phyloP scores from a whole-genome alignment of 1,284 basidiomycete species.

The Stereum hirsutum region DNA sequence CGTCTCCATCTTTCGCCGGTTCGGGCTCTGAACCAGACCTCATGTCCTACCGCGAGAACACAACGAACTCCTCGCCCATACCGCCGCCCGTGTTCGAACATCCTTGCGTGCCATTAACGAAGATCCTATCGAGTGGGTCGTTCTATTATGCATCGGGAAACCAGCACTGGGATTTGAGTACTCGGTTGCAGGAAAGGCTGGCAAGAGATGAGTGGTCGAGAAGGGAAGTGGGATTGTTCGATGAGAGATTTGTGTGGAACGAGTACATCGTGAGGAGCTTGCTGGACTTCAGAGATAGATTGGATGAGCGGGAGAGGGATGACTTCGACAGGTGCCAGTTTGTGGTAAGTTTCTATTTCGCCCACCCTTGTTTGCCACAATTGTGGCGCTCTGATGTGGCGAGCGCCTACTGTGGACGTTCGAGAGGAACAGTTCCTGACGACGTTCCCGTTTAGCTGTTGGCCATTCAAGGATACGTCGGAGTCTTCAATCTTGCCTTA shows the following conservation, averaged over 20 bases:
- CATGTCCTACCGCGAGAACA: constrained; percentile 23
- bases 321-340: constrained; percentile 75
- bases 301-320: constrained; percentile 58
- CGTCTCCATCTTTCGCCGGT: constrained; percentile 35
- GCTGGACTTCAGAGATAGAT: constrained; percentile 70
- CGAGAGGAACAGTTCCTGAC: not conserved
- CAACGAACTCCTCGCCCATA: constrained; percentile 34
- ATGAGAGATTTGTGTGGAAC: constrained; percentile 85
- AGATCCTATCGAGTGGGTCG: constrained; percentile 85
- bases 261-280: constrained; percentile 75
- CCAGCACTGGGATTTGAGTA: constrained; percentile 84
- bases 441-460: constrained; percentile 47
- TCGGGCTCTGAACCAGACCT: constrained; percentile 35
- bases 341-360: constrained; percentile 66
- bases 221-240: constrained; percentile 56
- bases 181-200: constrained; percentile 63
- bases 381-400: not conserved
- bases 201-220: constrained; percentile 36
- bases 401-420: not conserved
- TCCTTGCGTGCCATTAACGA: constrained; percentile 84
- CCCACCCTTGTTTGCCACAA: not conserved
- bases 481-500: constrained; percentile 59
- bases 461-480: constrained; percentile 90
- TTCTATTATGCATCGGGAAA: constrained; percentile 89
- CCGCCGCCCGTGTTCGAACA: constrained; percentile 64